A percentile compares a stretch with the other conserved stretches of the same genome.
phyloP scores from a whole-genome alignment of 306 rosid species.

The Prunus persica region Prunus_persica_NCBIv2 NC_034010.1:30182001-30182500 shows the following conservation, averaged over 20 bases:
- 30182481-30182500: slow-evolving; percentile 17
- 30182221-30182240: not conserved
- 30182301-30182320: not conserved
- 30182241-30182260: not conserved
- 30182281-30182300: too few species aligned
- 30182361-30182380: not conserved
- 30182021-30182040: not conserved
- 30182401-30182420: slow-evolving; percentile 17
- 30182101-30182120: slow-evolving; percentile 41
- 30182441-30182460: slow-evolving; percentile 34
- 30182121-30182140: slow-evolving; percentile 23
- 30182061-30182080: slow-evolving; percentile 9
- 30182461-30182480: slow-evolving; percentile 35
- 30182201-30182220: not conserved
- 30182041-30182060: not conserved
- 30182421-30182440: slow-evolving; percentile 31
- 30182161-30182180: not conserved
- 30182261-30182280: too few species aligned
- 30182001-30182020: not conserved
- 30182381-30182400: not conserved
- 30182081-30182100: slow-evolving; percentile 43
- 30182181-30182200: not conserved
- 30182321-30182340: not conserved
- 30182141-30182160: slow-evolving; percentile 26
- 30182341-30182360: not conserved